Conservation (phyloP, 2,329 filamentous ascomycete genomes). For the Penicillium paneum region DNA sequence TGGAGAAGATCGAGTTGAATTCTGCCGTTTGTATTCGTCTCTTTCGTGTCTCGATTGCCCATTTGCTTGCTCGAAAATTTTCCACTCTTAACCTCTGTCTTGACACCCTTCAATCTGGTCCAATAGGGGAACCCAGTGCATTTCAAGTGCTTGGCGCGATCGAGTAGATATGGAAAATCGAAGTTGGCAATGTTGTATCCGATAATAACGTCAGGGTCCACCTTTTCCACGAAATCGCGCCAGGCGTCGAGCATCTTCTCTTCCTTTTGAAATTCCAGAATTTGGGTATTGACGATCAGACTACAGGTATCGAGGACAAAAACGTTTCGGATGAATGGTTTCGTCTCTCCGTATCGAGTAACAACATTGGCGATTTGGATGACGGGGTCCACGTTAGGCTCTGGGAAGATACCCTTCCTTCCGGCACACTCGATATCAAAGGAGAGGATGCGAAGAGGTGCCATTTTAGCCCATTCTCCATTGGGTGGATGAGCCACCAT, state of each 20-base stretch:
- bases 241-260: conserved; percentile 88
- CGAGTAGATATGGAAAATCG: conserved; percentile 93
- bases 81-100: conserved; percentile 70
- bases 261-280: conserved; percentile 78
- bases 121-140: conserved; percentile 78
- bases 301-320: conserved; percentile 93
- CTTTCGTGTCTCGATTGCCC: conserved; percentile 90
- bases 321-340: conserved; percentile 93
- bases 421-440: conserved; percentile 99
- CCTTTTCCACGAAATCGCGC: conserved; percentile 83
- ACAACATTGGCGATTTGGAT: conserved; percentile 98
- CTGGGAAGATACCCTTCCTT: conserved; percentile 94
- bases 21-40: conserved; percentile 90
- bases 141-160: conserved; percentile 81
- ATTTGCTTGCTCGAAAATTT: conserved; percentile 98
- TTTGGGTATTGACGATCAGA: conserved; percentile 89
- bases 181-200: conserved; percentile 99
- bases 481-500: conserved; percentile 83
- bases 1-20: conserved; percentile 94
- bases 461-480: conserved; percentile 98
- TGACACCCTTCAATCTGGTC: conserved; percentile 70
- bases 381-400: conserved; percentile 85
- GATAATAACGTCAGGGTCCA: conserved; percentile 95
- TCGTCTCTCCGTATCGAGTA: conserved; percentile 88
- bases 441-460: conserved; percentile 83